Conservation (phyloP, 2,329 filamentous ascomycete species). For the Stachybotrys chartarum region DNA sequence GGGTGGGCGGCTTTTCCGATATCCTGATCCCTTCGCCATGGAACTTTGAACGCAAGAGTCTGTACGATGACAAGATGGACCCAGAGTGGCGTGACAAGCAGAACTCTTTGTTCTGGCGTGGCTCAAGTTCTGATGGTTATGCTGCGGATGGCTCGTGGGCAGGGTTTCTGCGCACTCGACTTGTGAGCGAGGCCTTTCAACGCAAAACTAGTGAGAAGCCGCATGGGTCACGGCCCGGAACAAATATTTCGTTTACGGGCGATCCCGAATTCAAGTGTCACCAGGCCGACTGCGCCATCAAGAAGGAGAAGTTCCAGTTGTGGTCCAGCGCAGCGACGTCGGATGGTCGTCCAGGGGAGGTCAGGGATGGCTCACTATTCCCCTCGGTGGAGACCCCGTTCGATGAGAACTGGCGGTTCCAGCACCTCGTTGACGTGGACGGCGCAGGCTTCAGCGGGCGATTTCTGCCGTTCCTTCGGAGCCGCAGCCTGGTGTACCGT, state of each 20-base stretch:
- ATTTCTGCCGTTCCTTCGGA: constrained; percentile 58
- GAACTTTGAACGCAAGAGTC: constrained; percentile 34
- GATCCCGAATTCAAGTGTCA: not conserved
- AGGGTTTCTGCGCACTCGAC: not conserved
- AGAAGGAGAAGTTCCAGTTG: constrained; percentile 18
- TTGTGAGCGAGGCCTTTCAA: not conserved
- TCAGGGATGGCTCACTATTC: constrained; percentile 35
- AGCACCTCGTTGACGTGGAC: constrained; percentile 62
- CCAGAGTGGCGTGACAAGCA: constrained; percentile 53
- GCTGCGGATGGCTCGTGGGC: not conserved
- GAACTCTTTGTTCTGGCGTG: constrained; percentile 67
- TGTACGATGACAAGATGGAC: constrained; percentile 18
- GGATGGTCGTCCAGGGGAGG: constrained; percentile 38
- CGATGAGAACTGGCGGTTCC: constrained; percentile 56
- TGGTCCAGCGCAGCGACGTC: constrained; percentile 50
- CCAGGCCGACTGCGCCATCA: not conserved
- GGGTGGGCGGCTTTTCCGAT: constrained; percentile 65
- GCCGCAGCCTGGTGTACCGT: constrained; percentile 62
- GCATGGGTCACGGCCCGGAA: not conserved
- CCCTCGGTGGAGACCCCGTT: not conserved
- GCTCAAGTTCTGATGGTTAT: constrained; percentile 28
- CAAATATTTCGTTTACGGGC: not conserved
- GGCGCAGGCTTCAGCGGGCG: constrained; percentile 55
- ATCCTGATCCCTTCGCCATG: constrained; percentile 61
- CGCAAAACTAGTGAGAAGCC: not conserved